Conservation (phyloP, 2,329 filamentous ascomycete genomes). For the Fusarium musae region DNA sequence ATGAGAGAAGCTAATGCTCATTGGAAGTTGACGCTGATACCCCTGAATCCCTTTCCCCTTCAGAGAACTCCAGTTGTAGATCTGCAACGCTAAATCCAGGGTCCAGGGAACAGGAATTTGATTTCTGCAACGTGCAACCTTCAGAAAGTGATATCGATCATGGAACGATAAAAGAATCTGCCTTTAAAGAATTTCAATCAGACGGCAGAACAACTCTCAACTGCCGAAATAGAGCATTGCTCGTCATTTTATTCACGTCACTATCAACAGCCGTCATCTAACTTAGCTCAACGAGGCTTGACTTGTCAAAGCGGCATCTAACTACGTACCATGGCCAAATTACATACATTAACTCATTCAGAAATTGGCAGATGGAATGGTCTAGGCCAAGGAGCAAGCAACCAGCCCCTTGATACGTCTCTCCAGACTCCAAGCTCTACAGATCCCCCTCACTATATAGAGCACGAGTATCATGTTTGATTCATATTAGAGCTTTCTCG, state of each 20-base stretch:
- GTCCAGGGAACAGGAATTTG: constrained; percentile 9
- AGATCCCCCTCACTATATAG: not conserved
- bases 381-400: not conserved
- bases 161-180: not conserved
- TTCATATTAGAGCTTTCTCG: not conserved
- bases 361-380: constrained; percentile 5
- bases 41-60: constrained; percentile 26
- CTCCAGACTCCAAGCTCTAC: not conserved
- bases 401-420: not conserved
- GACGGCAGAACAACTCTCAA: not conserved
- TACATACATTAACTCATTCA: not conserved
- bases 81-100: constrained; percentile 39
- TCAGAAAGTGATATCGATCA: not conserved
- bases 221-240: not conserved
- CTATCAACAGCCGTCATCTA: not conserved
- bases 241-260: not conserved
- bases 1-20: constrained; percentile 4
- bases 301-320: not conserved
- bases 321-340: not conserved
- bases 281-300: constrained; percentile 10
- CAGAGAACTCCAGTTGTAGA: constrained; percentile 13
- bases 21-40: constrained; percentile 16
- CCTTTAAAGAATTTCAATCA: not conserved
- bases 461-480: not conserved
- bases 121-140: not conserved